A percentile compares a stretch with the other conserved stretches of the same genome.
phyloP scores from a whole-genome alignment of 1,139 yeast species.

The Yamadazyma mexicana region DNA sequence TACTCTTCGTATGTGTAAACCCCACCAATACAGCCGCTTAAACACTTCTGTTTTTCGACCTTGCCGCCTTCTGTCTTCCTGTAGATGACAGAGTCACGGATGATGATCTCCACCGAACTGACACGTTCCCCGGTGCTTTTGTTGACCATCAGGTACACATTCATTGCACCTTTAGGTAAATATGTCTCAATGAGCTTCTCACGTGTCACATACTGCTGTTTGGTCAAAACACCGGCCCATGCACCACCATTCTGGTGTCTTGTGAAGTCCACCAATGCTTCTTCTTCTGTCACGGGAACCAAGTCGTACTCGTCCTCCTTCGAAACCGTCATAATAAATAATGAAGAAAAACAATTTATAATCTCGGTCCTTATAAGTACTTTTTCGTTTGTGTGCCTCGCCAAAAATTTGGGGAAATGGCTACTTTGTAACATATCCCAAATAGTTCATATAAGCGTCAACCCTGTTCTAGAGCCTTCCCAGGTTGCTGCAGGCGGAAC shows the following conservation, averaged over 20 bases:
- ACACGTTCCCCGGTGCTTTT: slow-evolving; percentile 23
- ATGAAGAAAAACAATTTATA: neutral
- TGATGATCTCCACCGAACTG: slow-evolving; percentile 39
- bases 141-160: slow-evolving; percentile 32
- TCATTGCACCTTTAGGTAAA: slow-evolving; percentile 25
- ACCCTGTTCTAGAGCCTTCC: too few relatives aligned
- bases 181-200: slow-evolving; percentile 46
- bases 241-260: slow-evolving; percentile 44
- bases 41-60: slow-evolving; percentile 24
- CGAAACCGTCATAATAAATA: neutral
- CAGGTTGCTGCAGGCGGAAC: too few relatives aligned
- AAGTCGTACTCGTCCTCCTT: slow-evolving; percentile 17
- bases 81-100: slow-evolving; percentile 32
- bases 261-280: slow-evolving; percentile 47
- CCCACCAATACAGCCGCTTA: slow-evolving; percentile 61
- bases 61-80: slow-evolving; percentile 16
- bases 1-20: slow-evolving; percentile 59
- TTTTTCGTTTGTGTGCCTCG: neutral
- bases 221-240: slow-evolving; percentile 54
- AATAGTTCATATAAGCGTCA: too few relatives aligned
- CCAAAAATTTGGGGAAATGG: neutral
- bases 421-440: too few relatives aligned
- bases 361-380: neutral
- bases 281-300: slow-evolving; percentile 32
- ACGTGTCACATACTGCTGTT: slow-evolving; percentile 51